Evolutionary conservation across 208 protist genomes (phyloP).

Genomic region (Naegleria lovaniensis): DNA sequence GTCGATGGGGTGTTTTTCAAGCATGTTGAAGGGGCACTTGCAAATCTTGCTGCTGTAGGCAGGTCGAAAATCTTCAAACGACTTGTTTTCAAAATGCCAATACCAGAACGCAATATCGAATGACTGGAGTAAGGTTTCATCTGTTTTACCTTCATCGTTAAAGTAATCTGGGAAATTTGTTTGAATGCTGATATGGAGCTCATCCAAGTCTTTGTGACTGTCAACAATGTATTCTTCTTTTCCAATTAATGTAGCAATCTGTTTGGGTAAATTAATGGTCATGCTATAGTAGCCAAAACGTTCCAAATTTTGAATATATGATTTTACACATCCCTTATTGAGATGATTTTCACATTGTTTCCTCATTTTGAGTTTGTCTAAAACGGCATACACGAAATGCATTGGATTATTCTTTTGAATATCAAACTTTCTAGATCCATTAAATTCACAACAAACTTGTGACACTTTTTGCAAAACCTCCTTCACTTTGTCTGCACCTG

Average conservation of each 20-base stretch:
- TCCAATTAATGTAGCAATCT: neutral
- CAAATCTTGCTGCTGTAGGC: neutral
- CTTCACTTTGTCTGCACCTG: neutral
- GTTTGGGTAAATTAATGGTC: neutral
- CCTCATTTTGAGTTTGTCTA: neutral
- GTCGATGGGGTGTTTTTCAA: neutral
- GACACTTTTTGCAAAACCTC: neutral
- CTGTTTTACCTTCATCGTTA: neutral
- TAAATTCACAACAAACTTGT: neutral
- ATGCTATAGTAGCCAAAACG: neutral
- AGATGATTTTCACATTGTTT: neutral
- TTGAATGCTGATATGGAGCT: neutral
- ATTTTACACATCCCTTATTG: neutral
- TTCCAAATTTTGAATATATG: neutral
- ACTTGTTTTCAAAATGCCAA: neutral
- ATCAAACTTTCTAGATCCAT: neutral
- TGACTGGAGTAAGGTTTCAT: neutral
- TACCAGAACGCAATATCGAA: neutral
- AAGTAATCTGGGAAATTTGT: constrained; percentile 1
- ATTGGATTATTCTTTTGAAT: constrained; percentile 13
- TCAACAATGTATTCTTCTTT: constrained; percentile 15
- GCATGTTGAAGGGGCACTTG: neutral
- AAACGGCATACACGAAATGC: neutral
- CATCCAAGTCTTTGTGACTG: neutral
- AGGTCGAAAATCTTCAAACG: neutral